Evolutionary conservation across 1,139 yeast species (phyloP), one percentile per base, ranked within the genome.

Genomic region (Candida smagusa): DNA sequence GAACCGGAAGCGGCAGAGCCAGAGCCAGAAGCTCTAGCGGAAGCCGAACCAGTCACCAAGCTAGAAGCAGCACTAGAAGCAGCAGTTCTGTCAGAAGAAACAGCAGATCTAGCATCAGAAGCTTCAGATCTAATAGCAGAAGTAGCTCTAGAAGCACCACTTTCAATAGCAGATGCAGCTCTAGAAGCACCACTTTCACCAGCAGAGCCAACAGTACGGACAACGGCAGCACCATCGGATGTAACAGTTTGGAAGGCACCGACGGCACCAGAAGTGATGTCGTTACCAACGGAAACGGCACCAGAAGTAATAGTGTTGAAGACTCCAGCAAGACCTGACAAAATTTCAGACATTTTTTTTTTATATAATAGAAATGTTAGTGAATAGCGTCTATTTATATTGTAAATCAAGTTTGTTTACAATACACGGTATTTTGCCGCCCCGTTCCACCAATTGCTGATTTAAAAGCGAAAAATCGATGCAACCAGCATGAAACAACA

Each of bases 1-100:
- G 38, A 30, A 34, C 24, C 34, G 6, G 43, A 28, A n/a, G 30
- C 35, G 9, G 33, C 24, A 12, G 31, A 41, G 13, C 37, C 28
- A 27, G 50, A 35, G 5, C 39, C 39, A 28, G 54, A 52, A 24
- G 45, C 49, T 35, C 48, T 38, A 26, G 39, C 30, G 25, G 12
- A 9, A 11, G 29, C 29, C 47, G 39, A 41, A 25, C 33, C 38
- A 22, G 44, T 22, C 21, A 46, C 46, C 25, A 46, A 44, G 27
- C 46, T 31, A 7, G 42, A 36, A 28, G 50, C 52, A 27, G 46
- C 48, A 35, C 46, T 34, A 28, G 40, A 32, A 25, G 42, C 41
- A 30, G 45, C 29, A 23, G 38, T 12, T 6, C 31, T 30, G 12
- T 25, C 33, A 6, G 32, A 24, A 9, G 32, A 22, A 11, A 23